Evolutionary conservation across 2,329 filamentous ascomycete genomes (phyloP).

Genomic region (Aspergillus pseudoglaucus): DNA sequence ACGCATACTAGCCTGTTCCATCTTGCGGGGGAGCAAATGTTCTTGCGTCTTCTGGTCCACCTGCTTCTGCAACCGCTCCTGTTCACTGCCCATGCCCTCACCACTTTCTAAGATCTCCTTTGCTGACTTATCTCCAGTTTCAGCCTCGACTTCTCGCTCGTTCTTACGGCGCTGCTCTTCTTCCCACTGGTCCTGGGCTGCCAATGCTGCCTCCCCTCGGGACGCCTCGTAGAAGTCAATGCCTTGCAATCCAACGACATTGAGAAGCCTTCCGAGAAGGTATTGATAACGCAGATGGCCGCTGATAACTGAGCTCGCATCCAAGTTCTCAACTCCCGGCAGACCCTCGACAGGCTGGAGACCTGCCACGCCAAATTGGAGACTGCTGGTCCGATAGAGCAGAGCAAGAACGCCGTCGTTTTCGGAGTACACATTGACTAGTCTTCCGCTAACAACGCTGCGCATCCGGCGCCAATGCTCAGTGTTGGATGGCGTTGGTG

Average conservation of each 20-base stretch:
- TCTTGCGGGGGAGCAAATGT: constrained; percentile 15
- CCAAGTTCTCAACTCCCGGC: constrained; percentile 54
- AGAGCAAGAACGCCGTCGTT: constrained; percentile 86
- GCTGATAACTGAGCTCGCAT: constrained; percentile 58
- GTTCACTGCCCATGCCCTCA: constrained; percentile 16
- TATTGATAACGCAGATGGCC: constrained; percentile 67
- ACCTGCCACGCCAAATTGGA: constrained; percentile 77
- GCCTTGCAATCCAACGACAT: constrained; percentile 63
- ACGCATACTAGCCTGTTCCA: background rate
- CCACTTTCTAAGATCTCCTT: constrained; percentile 14
- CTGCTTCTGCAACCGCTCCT: constrained; percentile 14
- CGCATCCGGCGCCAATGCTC: constrained; percentile 71
- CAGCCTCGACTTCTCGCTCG: constrained; percentile 10
- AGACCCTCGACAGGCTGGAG: constrained; percentile 62
- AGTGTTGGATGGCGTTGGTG: constrained; percentile 66
- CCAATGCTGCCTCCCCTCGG: constrained; percentile 37
- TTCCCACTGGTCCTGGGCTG: constrained; percentile 32
- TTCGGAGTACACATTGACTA: constrained; percentile 82
- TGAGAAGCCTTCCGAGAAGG: constrained; percentile 60
- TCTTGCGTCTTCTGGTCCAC: constrained; percentile 25
- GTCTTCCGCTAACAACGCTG: constrained; percentile 68
- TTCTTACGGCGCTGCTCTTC: constrained; percentile 29
- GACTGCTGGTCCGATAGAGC: constrained; percentile 74
- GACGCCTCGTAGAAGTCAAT: constrained; percentile 45
- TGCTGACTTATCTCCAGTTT: constrained; percentile 15